Conservation (phyloP, 2,329 filamentous ascomycete genomes). For the Sclerotinia sclerotiorum region DNA sequence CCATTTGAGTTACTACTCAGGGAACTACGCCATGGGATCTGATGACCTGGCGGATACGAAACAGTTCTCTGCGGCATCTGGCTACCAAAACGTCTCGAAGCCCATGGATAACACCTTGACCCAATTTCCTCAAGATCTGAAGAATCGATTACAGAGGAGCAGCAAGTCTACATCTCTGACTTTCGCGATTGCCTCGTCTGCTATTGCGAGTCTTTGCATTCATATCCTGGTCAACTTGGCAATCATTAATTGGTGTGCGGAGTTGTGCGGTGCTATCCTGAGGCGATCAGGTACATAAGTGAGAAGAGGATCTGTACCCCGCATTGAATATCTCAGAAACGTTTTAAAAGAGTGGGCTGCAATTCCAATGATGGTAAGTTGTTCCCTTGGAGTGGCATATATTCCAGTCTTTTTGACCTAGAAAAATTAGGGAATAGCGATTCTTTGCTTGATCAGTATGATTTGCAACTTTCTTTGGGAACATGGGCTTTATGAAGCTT, state of each 20-base stretch:
- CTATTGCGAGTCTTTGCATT: neutral
- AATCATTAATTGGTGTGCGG: neutral
- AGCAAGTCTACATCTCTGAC: neutral
- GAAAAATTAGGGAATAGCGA: neutral
- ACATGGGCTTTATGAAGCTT: neutral
- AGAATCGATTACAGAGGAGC: neutral
- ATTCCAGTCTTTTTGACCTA: no score
- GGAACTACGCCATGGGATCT: neutral
- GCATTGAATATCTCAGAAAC: neutral
- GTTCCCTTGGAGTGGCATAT: neutral
- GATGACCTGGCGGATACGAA: neutral
- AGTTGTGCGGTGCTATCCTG: neutral
- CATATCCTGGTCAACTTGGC: neutral
- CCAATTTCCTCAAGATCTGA: neutral
- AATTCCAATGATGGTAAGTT: neutral
- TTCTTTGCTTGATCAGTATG: neutral
- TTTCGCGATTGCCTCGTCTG: neutral
- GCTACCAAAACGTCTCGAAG: neutral
- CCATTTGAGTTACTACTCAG: neutral
- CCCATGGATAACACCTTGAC: neutral
- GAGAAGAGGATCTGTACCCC: neutral
- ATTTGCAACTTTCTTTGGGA: neutral
- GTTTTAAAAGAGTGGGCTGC: neutral
- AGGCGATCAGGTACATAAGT: neutral
- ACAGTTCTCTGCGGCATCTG: neutral